Conservation (phyloP, 768 basidiomycete species). For the Suillus variegatus region DNA sequence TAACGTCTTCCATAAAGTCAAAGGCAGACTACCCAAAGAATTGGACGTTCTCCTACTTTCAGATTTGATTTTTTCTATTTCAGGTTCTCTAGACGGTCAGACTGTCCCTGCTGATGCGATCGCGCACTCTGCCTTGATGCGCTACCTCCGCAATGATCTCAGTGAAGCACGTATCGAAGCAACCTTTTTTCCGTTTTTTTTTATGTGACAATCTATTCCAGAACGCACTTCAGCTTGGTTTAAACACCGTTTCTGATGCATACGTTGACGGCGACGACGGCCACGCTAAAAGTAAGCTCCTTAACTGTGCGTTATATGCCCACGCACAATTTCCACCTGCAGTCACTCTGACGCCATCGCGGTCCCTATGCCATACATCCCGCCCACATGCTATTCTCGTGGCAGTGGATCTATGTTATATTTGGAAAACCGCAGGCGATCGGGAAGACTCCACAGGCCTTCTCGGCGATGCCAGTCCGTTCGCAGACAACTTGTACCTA, state of each 20-base stretch:
- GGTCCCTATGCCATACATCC: constrained; percentile 31
- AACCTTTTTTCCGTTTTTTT: constrained; percentile 8
- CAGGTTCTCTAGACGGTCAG: constrained; percentile 51
- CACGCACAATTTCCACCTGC: constrained; percentile 5
- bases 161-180: constrained; percentile 39
- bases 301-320: background rate
- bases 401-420: constrained; percentile 43
- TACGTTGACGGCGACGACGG: constrained; percentile 48
- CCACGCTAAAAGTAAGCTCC: constrained; percentile 40
- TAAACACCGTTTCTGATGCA: constrained; percentile 57
- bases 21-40: constrained; percentile 34
- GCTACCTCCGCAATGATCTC: constrained; percentile 52
- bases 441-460: constrained; percentile 34
- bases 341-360: constrained; percentile 45
- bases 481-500: constrained; percentile 54
- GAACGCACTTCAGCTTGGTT: constrained; percentile 62
- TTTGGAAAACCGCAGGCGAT: constrained; percentile 33
- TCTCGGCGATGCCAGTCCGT: constrained; percentile 44
- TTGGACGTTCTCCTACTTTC: constrained; percentile 54
- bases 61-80: constrained; percentile 52
- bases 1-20: constrained; percentile 30
- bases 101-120: constrained; percentile 43
- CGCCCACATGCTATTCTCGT: constrained; percentile 32
- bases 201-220: constrained; percentile 29
- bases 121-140: constrained; percentile 48